Base-by-base conservation (phyloP, 1,284 basidiomycete genomes). In the Naganishia sp. region DNA sequence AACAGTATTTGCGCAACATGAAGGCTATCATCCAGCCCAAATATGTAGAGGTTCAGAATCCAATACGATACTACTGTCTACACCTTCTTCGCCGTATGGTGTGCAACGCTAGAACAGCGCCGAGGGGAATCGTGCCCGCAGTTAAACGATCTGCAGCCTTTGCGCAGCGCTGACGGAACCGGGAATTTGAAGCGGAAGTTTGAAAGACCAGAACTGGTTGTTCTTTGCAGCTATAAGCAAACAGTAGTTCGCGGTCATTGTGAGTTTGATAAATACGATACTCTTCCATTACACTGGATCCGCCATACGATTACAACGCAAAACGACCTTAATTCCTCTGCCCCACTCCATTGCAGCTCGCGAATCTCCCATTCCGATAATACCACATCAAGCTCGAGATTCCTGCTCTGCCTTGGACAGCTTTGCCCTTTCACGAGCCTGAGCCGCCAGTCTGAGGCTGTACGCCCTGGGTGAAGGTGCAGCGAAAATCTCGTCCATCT, bases 401-500 rank as follows among this genome's bases (percentile, higher is more conserved):
- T 60, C 31, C 31, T 49, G 28, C 13, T 47, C 46, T 13, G 46
- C 28, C n/a, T 45, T 21, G 10, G 55, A 42, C 42, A 45, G 55
- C n/a, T 50, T 60, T n/a, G 57, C 57, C 46, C 50, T 60, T 18
- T 49, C 15, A 15, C 57, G 46, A n/a, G 57, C 57, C 21, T 60
- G 57, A 50, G 57, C 57, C 35, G 66, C 67, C 11, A 75, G 71
- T 32, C 71, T 71, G 15, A 76, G 72, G 55, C 82, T 83, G 67
- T 81, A 82, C 50, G 76, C 73, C 65, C 80, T 77, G 1, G 84
- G 84, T 67, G 83, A 82, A 0, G 75, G 72, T 66, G 82, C 78
- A 51, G 79, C 79, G 67, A 85, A 85, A 23, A 85, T 78, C 54
- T 84, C 81, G 63, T 84, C 82, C 67, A 85, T 83, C 72, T 85